Evolutionary conservation across 1,284 basidiomycete species (phyloP).

Genomic region (Schizopora paradoxa): DNA sequence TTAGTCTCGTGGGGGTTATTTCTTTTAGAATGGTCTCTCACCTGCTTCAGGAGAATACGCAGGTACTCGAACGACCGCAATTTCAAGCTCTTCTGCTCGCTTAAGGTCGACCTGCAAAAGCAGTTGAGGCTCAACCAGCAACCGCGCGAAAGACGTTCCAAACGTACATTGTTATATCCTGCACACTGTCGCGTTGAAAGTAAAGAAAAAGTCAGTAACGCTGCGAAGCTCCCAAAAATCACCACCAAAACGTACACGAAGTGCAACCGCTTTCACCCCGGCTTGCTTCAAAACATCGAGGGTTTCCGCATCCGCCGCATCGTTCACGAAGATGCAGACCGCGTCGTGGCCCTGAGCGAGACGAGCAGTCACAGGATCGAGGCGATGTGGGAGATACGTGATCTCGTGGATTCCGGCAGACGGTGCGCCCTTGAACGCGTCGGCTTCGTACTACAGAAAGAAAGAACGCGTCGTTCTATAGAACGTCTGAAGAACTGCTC

Average conservation of each 20-base stretch:
- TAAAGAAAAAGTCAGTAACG: not conserved
- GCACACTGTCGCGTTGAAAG: slow-evolving; percentile 19
- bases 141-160: no score
- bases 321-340: slow-evolving; percentile 27
- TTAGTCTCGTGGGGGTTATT: not conserved
- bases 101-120: slow-evolving; percentile 20
- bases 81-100: slow-evolving; percentile 20
- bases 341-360: slow-evolving; percentile 21
- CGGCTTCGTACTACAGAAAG: no score
- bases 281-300: slow-evolving; percentile 18
- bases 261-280: slow-evolving; percentile 21
- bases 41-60: slow-evolving; percentile 26
- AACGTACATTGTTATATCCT: slow-evolving; percentile 21
- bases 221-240: not conserved
- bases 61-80: slow-evolving; percentile 23
- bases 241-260: slow-evolving; percentile 19
- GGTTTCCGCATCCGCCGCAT: slow-evolving; percentile 18
- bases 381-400: slow-evolving; percentile 18
- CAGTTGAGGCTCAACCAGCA: no score
- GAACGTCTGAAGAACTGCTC: no score
- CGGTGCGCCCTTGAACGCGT: no score
- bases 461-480: no score
- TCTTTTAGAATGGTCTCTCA: slow-evolving; percentile 6
- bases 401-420: no score
- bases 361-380: slow-evolving; percentile 18